Conservation (phyloP, 176 grass and related monocot species). For the Phyllostachys edulis region DNA sequence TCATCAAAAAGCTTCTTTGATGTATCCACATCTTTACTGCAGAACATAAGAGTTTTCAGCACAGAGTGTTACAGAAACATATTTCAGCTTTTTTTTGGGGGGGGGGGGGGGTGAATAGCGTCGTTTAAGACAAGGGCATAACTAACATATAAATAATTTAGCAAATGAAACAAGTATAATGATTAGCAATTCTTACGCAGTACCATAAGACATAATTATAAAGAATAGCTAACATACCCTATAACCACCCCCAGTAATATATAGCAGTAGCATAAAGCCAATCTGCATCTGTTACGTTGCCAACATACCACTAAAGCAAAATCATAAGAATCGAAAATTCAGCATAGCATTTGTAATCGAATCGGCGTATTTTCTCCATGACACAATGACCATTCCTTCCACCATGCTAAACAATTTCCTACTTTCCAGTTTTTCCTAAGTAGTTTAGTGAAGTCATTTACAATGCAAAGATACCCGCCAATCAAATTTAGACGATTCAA, state of each 20-base stretch:
- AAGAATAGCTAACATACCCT: conserved; percentile 1
- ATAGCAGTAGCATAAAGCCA: neutral
- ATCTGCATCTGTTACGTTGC: neutral
- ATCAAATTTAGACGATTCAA: conserved; percentile 23
- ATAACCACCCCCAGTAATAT: neutral
- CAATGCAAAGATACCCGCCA: neutral
- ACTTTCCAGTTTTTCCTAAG: neutral
- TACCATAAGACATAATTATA: conserved; percentile 3
- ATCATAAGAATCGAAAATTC: neutral
- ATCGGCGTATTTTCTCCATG: neutral
- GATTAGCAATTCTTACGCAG: conserved; percentile 24
- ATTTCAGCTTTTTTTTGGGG: neutral
- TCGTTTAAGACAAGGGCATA: no score
- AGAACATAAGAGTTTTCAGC: conserved; percentile 36
- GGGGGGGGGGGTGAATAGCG: no score
- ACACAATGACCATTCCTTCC: neutral
- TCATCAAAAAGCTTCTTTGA: conserved; percentile 98
- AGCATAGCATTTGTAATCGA: neutral
- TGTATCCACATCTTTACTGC: conserved; percentile 95
- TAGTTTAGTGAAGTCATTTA: conserved; percentile 25
- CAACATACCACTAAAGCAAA: neutral
- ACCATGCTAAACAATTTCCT: neutral
- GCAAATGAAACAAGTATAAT: no score
- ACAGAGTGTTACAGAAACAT: neutral
- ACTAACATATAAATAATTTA: no score